Evolutionary conservation across 129 eudicot species (phyloP).

Genomic region (Flaveria linearis): DNA sequence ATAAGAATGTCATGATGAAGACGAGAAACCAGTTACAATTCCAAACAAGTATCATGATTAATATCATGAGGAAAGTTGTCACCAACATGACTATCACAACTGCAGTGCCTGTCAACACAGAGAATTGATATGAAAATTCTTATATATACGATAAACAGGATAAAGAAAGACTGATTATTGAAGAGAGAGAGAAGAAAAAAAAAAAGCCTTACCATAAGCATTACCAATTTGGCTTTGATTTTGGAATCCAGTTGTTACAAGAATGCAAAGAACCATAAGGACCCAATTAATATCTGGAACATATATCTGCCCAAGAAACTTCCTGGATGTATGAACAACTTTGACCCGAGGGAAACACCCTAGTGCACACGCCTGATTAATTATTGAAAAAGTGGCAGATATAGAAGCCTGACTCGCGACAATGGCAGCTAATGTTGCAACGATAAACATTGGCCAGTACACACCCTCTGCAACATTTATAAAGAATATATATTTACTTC

Average conservation of each 20-base stretch:
- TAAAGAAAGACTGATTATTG: neutral
- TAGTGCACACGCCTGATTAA: conserved; percentile 77
- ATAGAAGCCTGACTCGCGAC: conserved; percentile 92
- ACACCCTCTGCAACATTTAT: conserved; percentile 52
- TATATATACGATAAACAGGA: neutral
- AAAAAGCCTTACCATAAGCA: conserved; percentile 59
- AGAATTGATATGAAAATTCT: neutral
- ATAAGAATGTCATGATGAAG: conserved; percentile 52
- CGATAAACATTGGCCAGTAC: conserved; percentile 81
- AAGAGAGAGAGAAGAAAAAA: neutral
- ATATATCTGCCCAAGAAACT: conserved; percentile 77
- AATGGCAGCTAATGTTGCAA: conserved; percentile 81
- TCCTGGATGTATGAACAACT: conserved; percentile 79
- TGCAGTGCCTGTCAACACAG: conserved; percentile 59
- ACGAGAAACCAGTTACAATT: conserved; percentile 77
- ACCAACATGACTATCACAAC: conserved; percentile 78
- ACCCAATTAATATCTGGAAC: conserved; percentile 82
- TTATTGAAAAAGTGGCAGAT: conserved; percentile 81
- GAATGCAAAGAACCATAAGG: conserved; percentile 80
- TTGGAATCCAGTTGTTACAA: conserved; percentile 74
- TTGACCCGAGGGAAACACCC: conserved; percentile 94
- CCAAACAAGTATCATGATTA: conserved; percentile 78
- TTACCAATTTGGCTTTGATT: conserved; percentile 77
- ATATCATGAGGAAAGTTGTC: conserved; percentile 74
- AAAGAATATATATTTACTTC: neutral